Evolutionary conservation across 2,329 filamentous ascomycete genomes (phyloP).

Genomic region (Colletotrichum australisinense): DNA sequence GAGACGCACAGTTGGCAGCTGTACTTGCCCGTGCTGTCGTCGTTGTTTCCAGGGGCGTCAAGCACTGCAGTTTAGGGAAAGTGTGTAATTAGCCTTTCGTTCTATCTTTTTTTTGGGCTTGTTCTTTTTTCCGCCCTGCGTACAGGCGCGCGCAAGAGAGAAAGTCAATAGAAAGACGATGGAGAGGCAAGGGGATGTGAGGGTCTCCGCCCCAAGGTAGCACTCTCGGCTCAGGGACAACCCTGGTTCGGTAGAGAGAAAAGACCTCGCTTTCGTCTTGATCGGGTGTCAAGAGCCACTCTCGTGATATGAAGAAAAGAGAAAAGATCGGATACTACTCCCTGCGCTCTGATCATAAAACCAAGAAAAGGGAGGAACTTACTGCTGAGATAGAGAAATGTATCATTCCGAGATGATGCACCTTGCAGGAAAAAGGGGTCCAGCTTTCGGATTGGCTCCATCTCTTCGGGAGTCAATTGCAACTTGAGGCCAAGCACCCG

Average conservation of each 20-base stretch:
- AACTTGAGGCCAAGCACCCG: slow-evolving; percentile 60
- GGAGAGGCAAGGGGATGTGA: background rate
- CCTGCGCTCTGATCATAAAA: background rate
- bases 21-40: slow-evolving; percentile 46
- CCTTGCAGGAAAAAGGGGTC: slow-evolving; percentile 68
- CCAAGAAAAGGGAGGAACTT: slow-evolving; percentile 35
- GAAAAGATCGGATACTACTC: background rate
- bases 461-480: slow-evolving; percentile 52
- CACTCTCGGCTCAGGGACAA: background rate
- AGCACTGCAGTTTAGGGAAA: slow-evolving; percentile 49
- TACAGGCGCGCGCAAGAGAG: background rate
- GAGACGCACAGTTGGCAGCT: slow-evolving; percentile 62
- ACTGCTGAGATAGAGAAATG: slow-evolving; percentile 66
- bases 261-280: background rate
- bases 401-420: slow-evolving; percentile 60
- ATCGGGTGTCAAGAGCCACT: background rate
- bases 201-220: background rate
- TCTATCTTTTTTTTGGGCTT: background rate
- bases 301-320: background rate
- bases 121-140: background rate
- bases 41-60: slow-evolving; percentile 57
- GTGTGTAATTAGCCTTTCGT: slow-evolving; percentile 1
- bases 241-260: background rate
- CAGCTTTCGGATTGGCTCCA: slow-evolving; percentile 54
- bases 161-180: background rate